Base-by-base conservation (phyloP, 257 asterid species). In the Jacaranda copaia region DNA sequence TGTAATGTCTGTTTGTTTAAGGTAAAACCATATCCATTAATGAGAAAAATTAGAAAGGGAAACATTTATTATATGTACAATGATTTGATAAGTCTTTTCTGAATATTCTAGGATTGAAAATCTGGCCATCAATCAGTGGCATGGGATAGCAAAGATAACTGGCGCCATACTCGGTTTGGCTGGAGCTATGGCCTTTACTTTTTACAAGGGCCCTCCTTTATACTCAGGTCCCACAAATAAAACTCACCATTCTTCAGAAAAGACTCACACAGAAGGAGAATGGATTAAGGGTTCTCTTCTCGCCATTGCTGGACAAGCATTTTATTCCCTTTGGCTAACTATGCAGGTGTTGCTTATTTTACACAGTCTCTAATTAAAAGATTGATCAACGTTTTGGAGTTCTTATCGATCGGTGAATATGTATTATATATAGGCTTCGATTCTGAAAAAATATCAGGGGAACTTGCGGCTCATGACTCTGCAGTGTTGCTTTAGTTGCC, bases 231-330 rank as follows among this genome's bases (percentile, higher is more conserved):
- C 78, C 39, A 46, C 40, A 49, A 82, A 71, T 57, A 72, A 78
- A 35, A 53, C 53, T 48, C 75, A 36, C 12, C 48, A 51, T 43
- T 39, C 66, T 60, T 51, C 42, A 10, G 68, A 52, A n/a, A 83
- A 65, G 14, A 12, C 57, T 49, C 74, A 68, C 63, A 64, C 83
- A 8, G 79, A 72, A 77, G 83, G 78, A 32, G 88, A 89, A n/a
- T 89, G 93, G 91, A 81, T 89, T 25, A 91, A 85, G 80, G 97
- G 97, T 39, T 83, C 91, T 46, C 70, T 88, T 45, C 73, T 91
- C 75, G 60, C 86, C 77, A 79, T 89, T 12, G 75, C 76, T 62
- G 86, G 84, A 6, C 84, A 83, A 70, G 10, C 79, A 18, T 48
- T 84, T 16, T 89, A 86, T 84, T 78, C 93, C 69, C 8, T 85